phyloP scores from a whole-genome alignment of 1,139 yeast species.

The Sugiyamaella paludigena region DNA sequence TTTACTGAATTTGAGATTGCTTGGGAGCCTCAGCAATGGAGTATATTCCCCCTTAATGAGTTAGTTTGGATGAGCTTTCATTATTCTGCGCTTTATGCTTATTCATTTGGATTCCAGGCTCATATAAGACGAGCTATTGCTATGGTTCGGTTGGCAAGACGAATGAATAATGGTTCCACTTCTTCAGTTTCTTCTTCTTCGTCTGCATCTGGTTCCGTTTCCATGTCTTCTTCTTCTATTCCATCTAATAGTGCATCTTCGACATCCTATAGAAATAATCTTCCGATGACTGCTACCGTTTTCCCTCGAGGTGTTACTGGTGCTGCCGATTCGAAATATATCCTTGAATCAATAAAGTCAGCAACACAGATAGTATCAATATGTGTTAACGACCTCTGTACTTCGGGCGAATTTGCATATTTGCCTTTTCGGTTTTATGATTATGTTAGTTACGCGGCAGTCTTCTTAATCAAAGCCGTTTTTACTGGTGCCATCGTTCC shows the following conservation, averaged over 20 bases:
- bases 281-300: conserved; percentile 11
- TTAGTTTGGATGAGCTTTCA: conserved; percentile 26
- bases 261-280: conserved; percentile 3
- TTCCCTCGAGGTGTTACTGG: conserved; percentile 28
- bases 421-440: conserved; percentile 27
- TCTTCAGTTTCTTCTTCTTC: too few species aligned
- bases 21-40: conserved; percentile 26
- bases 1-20: conserved; percentile 24
- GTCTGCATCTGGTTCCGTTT: too few species aligned
- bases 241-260: too few species aligned
- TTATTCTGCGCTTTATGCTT: conserved; percentile 27
- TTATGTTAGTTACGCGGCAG: conserved; percentile 27
- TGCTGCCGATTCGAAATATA: conserved; percentile 27
- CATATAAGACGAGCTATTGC: conserved; percentile 25
- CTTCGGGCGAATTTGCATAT: conserved; percentile 26
- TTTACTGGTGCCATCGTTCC: conserved; percentile 25
- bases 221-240: too few species aligned
- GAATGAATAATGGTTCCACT: conserved; percentile 12
- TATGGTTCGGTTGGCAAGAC: conserved; percentile 10
- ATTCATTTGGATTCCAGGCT: conserved; percentile 29
- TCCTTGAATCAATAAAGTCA: conserved; percentile 25
- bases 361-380: conserved; percentile 23
- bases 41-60: conserved; percentile 24
- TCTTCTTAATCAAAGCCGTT: conserved; percentile 26
- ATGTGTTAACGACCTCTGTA: conserved; percentile 22